A percentile compares a stretch with the other conserved stretches of the same genome.
Conservation (phyloP, 768 basidiomycete species). For the Boletus reticuloceps region DNA sequence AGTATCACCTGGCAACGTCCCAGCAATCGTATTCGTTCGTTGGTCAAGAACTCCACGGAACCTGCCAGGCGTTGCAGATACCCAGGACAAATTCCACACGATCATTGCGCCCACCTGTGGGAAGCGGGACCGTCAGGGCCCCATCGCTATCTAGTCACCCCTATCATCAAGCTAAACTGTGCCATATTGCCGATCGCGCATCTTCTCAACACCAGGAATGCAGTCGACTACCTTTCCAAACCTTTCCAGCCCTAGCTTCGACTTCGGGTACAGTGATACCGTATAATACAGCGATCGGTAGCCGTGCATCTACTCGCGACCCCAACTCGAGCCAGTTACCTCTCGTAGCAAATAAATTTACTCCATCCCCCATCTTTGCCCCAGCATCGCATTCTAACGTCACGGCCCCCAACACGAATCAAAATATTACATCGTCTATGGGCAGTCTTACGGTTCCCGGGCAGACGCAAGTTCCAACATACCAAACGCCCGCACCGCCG, state of each 20-base stretch:
- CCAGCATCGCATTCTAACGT: slow-evolving; percentile 2
- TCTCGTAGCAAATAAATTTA: neutral
- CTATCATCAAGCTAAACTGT: slow-evolving; percentile 15
- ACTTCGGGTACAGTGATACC: neutral
- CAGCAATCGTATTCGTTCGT: slow-evolving; percentile 6
- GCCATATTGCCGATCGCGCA: slow-evolving; percentile 12
- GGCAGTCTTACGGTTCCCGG: neutral
- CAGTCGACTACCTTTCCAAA: neutral
- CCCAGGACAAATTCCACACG: slow-evolving; percentile 1
- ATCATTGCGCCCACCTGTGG: slow-evolving; percentile 3
- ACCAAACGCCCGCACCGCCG: neutral
- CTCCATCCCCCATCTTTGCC: neutral
- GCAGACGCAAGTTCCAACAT: neutral
- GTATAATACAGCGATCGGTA: neutral
- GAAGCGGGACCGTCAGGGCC: slow-evolving; percentile 3
- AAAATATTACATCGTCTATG: neutral
- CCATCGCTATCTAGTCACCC: slow-evolving; percentile 10
- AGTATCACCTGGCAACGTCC: neutral
- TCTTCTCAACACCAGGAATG: slow-evolving; percentile 3
- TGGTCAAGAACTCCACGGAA: neutral
- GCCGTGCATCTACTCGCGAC: neutral
- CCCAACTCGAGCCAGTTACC: neutral
- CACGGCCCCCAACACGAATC: neutral
- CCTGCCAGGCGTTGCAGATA: neutral
- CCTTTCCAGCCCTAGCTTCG: neutral